A percentile compares a stretch with the other conserved stretches of the same genome.
These are phyloP conservation scores for Penicillium riverlandense DNA, from an alignment of 495 filamentous ascomycete species.

Conservation along the genomic window DNA sequence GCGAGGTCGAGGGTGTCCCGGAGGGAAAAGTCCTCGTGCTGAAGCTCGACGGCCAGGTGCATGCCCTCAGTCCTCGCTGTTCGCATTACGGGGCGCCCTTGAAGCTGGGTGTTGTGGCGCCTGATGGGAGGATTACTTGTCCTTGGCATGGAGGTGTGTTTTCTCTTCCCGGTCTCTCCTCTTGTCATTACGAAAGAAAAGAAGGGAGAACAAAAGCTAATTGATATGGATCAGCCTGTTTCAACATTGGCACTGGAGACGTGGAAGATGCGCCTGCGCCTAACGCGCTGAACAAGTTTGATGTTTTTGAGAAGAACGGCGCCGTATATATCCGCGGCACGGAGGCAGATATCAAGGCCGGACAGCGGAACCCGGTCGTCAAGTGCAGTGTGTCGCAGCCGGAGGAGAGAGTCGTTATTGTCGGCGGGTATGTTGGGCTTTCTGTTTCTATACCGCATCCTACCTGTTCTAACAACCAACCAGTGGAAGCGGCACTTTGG, in stretches of 20 bases:
- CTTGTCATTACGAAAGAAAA: background rate
- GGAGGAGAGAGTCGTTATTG: slow-evolving; percentile 67
- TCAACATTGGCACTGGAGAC: slow-evolving; percentile 80
- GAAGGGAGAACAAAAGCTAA: background rate
- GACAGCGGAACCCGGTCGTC: slow-evolving; percentile 61
- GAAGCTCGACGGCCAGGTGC: slow-evolving; percentile 63
- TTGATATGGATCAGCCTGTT: slow-evolving; percentile 60
- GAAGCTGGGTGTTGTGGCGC: slow-evolving; percentile 71
- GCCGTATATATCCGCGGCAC: slow-evolving; percentile 79
- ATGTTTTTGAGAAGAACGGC: slow-evolving; percentile 68
- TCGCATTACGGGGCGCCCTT: slow-evolving; percentile 93
- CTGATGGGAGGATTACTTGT: slow-evolving; percentile 79
- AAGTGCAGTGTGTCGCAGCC: slow-evolving; percentile 57
- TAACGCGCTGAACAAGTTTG: slow-evolving; percentile 74
- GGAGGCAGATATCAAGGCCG: slow-evolving; percentile 70
- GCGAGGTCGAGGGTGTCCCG: slow-evolving; percentile 80
- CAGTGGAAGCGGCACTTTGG: slow-evolving; percentile 72
- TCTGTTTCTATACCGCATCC: background rate
- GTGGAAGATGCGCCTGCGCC: slow-evolving; percentile 91
- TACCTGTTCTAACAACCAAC: slow-evolving; percentile 1
- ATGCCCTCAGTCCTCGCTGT: slow-evolving; percentile 79
- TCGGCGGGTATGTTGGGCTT: slow-evolving; percentile 60
- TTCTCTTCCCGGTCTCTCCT: background rate
- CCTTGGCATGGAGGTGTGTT: slow-evolving; percentile 86
- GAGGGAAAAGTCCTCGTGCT: slow-evolving; percentile 80